Base-by-base conservation (phyloP, 352 stramenopile genomes). In the Phytopythium litorale region DNA sequence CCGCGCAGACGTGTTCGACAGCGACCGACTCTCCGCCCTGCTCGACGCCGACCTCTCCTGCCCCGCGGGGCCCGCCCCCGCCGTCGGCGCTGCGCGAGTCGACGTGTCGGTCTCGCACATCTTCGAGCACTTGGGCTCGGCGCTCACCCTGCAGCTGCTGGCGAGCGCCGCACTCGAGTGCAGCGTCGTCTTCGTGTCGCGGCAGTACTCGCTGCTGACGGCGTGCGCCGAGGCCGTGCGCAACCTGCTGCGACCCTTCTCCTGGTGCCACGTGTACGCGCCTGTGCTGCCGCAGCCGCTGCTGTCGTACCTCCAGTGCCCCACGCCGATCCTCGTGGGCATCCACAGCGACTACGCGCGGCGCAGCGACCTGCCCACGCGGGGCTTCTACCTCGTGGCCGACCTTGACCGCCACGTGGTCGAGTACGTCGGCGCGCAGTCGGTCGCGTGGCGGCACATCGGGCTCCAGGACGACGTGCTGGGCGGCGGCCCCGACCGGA, bases 181-280 rank as follows among this genome's bases (percentile, higher is more conserved):
- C 64, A 94, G 84, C 57, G 76, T 96, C 58, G 79, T 97, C 23
- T 75, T 97, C 16, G 80, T 97, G 35, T 88, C 84, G 19, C 84
- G 70, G 16, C 81, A 94, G 66, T 91, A 94, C 48, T 88, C 90
- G 25, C 63, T 95, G 23, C 65, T 97, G 46, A 90, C 86, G 9
- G 78, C 81, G 33, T 92, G 88, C 21, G 86, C 87, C 0, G 90
- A 97, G 56, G 85, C 86, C 7, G 80, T 96, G 46, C 87, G 91
- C 32, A 87, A 84, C 45, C 75, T 97, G 38, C 69, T 97, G 30
- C 87, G 89, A 28, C 90, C 90, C 16, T 92, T 97, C 58, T 81
- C 88, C 50, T 97, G 89, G 89, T 94, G 85, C 60, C 89, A 97
- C 59, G 87, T 96, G 54, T 97, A 97, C 65, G 80, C 90, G 18